Evolutionary conservation across 2,329 filamentous ascomycete species (phyloP).

Genomic region (Fusarium buxicola): DNA sequence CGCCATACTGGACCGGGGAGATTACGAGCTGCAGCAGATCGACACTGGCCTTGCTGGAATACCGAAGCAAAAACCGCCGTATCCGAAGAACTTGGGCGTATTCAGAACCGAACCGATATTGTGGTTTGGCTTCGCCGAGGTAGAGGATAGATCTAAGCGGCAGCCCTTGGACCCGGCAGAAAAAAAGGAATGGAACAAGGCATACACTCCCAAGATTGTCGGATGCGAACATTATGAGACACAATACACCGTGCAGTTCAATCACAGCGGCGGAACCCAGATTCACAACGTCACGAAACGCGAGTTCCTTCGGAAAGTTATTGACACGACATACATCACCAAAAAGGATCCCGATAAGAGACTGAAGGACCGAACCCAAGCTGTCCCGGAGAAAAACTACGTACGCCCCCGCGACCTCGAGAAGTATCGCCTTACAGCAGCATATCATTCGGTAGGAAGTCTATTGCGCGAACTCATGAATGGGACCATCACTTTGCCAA

Average conservation of each 20-base stretch:
- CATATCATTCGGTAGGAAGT: slow-evolving; percentile 40
- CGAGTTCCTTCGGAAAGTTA: slow-evolving; percentile 30
- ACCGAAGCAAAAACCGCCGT: slow-evolving; percentile 30
- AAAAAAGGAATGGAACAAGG: slow-evolving; percentile 34
- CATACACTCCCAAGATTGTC: slow-evolving; percentile 44
- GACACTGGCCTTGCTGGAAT: slow-evolving; percentile 14
- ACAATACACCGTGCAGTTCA: slow-evolving; percentile 40
- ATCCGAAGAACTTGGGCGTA: slow-evolving; percentile 37
- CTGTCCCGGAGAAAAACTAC: slow-evolving; percentile 36
- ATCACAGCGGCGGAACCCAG: slow-evolving; percentile 40
- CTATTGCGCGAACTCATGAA: slow-evolving; percentile 36
- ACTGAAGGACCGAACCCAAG: slow-evolving; percentile 35
- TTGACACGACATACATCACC: slow-evolving; percentile 36
- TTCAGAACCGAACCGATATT: slow-evolving; percentile 42
- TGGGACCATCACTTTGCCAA: slow-evolving; percentile 41
- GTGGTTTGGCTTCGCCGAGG: slow-evolving; percentile 43
- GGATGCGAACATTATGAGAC: slow-evolving; percentile 43
- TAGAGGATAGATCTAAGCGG: slow-evolving; percentile 29
- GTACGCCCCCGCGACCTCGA: slow-evolving; percentile 29
- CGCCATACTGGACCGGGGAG: slow-evolving; percentile 33
- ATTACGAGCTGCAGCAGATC: slow-evolving; percentile 37
- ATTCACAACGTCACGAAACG: slow-evolving; percentile 30
- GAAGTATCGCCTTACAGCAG: slow-evolving; percentile 37
- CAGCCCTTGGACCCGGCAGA: slow-evolving; percentile 23
- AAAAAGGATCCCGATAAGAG: slow-evolving; percentile 30